These are phyloP conservation scores for Kondoa malvinella DNA, from an alignment of 768 basidiomycete genomes.

Conservation along the genomic window DNA sequence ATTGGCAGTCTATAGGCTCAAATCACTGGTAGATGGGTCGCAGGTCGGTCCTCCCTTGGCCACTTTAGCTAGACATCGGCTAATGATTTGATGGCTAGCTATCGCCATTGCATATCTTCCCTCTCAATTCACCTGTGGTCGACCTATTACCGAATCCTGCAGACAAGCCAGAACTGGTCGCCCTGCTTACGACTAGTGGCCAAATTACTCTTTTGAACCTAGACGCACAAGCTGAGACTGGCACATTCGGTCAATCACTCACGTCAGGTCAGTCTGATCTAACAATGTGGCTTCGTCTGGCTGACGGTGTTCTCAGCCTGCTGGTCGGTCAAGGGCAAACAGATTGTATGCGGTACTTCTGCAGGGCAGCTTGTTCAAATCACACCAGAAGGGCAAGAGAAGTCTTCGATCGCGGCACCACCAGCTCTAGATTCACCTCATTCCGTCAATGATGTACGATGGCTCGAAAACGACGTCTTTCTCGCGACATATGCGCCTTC, in stretches of 20 bases:
- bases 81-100: not conserved
- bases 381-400: constrained; percentile 32
- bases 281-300: constrained; percentile 1
- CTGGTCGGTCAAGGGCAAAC: constrained; percentile 37
- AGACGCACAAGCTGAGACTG: constrained; percentile 3
- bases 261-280: constrained; percentile 11
- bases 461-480: constrained; percentile 37
- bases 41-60: constrained; percentile 6
- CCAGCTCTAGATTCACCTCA: constrained; percentile 15
- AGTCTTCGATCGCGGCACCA: constrained; percentile 30
- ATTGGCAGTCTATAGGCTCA: constrained; percentile 19
- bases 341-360: constrained; percentile 31
- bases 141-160: constrained; percentile 19
- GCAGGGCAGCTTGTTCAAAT: constrained; percentile 31
- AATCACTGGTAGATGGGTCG: constrained; percentile 16
- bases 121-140: constrained; percentile 16
- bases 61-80: not conserved
- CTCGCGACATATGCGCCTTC: constrained; percentile 30
- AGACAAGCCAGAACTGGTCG: constrained; percentile 15
- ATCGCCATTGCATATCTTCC: constrained; percentile 15
- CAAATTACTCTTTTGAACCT: constrained; percentile 15
- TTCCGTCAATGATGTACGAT: constrained; percentile 26
- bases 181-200: constrained; percentile 9
- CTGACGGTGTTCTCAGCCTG: constrained; percentile 25
- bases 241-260: constrained; percentile 3